phyloP scores from a whole-genome alignment of 2,329 filamentous ascomycete species.

The Leptographium flavum region DNA sequence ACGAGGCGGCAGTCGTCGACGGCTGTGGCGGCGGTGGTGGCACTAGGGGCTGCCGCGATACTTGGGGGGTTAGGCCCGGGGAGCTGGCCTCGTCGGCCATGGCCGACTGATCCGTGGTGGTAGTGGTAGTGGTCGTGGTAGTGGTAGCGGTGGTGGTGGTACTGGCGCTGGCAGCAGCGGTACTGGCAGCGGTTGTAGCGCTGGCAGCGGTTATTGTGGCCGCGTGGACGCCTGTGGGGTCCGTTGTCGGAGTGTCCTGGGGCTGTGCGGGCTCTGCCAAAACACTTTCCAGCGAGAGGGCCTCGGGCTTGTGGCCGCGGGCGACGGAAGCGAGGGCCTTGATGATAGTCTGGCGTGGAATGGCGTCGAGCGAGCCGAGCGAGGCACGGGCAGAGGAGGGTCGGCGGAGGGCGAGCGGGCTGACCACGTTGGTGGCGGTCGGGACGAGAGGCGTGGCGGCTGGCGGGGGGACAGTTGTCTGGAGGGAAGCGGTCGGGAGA shows the following conservation, averaged over 20 bases:
- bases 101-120: not conserved
- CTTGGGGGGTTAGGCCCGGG: not conserved
- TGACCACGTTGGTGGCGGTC: constrained; percentile 1
- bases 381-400: constrained; percentile 8
- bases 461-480: too few species aligned
- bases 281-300: constrained; percentile 48
- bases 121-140: not conserved
- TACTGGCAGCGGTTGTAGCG: too few species aligned
- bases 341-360: constrained; percentile 69
- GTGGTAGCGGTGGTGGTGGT: not conserved
- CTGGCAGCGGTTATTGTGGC: not conserved
- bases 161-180: not conserved
- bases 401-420: constrained; percentile 3
- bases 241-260: not conserved
- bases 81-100: not conserved
- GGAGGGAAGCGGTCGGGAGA: too few species aligned
- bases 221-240: not conserved
- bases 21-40: not conserved
- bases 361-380: constrained; percentile 43
- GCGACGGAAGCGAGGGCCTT: constrained; percentile 62
- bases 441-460: not conserved
- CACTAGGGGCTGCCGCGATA: not conserved
- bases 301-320: constrained; percentile 45
- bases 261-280: constrained; percentile 28
- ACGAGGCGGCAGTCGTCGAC: constrained; percentile 19